Evolutionary conservation across 306 rosid genomes (phyloP).

Genomic region (Morella rubra): DNA sequence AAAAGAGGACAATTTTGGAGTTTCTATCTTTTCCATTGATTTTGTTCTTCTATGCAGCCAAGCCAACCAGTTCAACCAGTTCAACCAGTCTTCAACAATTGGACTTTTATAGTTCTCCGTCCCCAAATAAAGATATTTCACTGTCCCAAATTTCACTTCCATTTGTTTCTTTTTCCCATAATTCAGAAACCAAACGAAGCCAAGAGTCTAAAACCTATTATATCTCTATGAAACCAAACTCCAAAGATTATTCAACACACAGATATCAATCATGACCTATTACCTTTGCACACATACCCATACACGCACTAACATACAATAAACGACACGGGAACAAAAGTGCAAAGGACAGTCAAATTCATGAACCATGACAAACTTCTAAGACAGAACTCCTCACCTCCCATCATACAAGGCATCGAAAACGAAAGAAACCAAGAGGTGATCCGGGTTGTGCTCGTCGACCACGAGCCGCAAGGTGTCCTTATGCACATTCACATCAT

Average conservation of each 20-base stretch:
- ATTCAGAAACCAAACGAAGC: constrained; percentile 6
- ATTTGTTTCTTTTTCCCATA: neutral
- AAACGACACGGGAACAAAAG: neutral
- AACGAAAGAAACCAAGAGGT: constrained; percentile 66
- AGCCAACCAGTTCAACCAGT: neutral
- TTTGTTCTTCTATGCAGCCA: neutral
- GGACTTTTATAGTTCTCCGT: neutral
- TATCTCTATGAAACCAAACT: constrained; percentile 1
- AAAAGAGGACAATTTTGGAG: neutral
- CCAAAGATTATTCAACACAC: neutral
- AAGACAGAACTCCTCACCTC: constrained; percentile 40
- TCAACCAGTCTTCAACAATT: neutral
- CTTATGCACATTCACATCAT: constrained; percentile 75
- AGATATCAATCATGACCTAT: neutral
- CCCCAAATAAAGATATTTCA: neutral
- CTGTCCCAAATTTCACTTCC: neutral
- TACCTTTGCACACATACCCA: neutral
- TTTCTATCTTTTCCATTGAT: neutral
- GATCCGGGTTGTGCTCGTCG: constrained; percentile 66
- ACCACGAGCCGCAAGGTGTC: constrained; percentile 57
- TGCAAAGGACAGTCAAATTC: neutral
- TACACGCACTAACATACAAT: neutral
- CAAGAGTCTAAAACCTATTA: neutral
- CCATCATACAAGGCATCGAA: constrained; percentile 84
- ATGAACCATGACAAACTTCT: neutral